Conservation (phyloP, 2,329 filamentous ascomycete species). For the Xylariaceae sp. region DNA sequence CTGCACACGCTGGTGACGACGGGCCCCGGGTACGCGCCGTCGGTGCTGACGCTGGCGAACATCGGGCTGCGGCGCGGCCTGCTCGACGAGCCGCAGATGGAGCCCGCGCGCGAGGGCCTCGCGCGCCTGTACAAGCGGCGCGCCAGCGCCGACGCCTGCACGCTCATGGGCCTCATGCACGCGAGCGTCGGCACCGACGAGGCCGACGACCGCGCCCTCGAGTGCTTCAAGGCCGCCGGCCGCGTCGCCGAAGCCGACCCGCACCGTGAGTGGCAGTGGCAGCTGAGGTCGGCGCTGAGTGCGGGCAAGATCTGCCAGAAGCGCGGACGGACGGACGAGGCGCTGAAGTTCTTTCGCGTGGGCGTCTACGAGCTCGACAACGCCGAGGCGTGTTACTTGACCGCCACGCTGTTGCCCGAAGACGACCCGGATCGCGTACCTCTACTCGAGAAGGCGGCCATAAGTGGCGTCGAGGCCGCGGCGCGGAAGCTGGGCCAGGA, state of each 20-base stretch:
- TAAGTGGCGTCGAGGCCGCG: conserved; percentile 33
- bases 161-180: conserved; percentile 39
- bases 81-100: conserved; percentile 24
- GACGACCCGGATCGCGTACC: conserved; percentile 28
- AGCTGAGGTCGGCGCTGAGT: conserved; percentile 36
- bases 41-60: conserved; percentile 38
- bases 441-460: conserved; percentile 38
- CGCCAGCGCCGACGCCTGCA: conserved; percentile 38
- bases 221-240: conserved; percentile 35
- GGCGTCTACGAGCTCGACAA: conserved; percentile 39
- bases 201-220: conserved; percentile 33
- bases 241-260: conserved; percentile 3
- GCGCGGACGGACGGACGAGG: conserved; percentile 23
- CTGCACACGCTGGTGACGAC: conserved; percentile 40
- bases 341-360: conserved; percentile 26
- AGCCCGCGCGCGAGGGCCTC: conserved; percentile 25
- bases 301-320: conserved; percentile 33
- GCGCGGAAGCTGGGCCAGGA: conserved; percentile 31
- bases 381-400: conserved; percentile 28
- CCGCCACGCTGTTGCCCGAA: conserved; percentile 34
- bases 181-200: conserved; percentile 13
- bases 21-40: conserved; percentile 39
- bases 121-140: conserved; percentile 18
- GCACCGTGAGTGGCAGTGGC: conserved; percentile 39
- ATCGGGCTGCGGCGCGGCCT: conserved; percentile 19